These are phyloP conservation scores for Hygrophorus pudorinus DNA, from an alignment of 768 basidiomycete genomes.

Conservation along the genomic window DNA sequence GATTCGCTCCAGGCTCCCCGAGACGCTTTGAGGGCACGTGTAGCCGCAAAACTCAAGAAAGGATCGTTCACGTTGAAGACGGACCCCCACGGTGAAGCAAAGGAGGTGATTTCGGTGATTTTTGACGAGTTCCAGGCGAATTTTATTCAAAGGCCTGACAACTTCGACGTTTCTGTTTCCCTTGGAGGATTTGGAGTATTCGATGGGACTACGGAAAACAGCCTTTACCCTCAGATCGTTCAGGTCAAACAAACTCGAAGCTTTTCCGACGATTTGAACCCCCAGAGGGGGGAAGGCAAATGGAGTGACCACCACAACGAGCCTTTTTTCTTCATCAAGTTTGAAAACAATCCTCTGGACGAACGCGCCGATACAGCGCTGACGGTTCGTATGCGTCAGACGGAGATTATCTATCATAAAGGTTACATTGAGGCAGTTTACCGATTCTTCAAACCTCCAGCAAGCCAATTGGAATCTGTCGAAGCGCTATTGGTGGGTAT, in stretches of 20 bases:
- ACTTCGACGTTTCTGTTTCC: conserved; percentile 76
- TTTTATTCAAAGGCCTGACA: conserved; percentile 77
- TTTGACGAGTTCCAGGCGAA: conserved; percentile 84
- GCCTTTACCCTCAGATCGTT: conserved; percentile 85
- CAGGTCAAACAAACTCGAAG: conserved; percentile 37
- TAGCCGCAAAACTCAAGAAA: conserved; percentile 70
- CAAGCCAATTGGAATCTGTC: conserved; percentile 91
- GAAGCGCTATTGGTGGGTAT: conserved; percentile 74
- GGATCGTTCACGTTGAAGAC: conserved; percentile 80
- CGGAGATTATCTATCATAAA: conserved; percentile 94
- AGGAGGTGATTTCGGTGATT: conserved; percentile 76
- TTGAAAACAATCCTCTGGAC: conserved; percentile 88
- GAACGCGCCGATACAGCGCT: conserved; percentile 86
- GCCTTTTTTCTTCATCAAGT: conserved; percentile 83
- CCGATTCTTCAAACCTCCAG: conserved; percentile 87
- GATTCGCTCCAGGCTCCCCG: conserved; percentile 61
- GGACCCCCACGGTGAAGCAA: conserved; percentile 52
- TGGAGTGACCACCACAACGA: conserved; percentile 25
- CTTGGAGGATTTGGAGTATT: conserved; percentile 81
- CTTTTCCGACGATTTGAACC: background rate
- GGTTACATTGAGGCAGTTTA: conserved; percentile 91
- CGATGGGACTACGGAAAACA: conserved; percentile 79
- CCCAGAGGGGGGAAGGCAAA: conserved; percentile 12
- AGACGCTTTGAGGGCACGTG: conserved; percentile 71
- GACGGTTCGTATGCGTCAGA: conserved; percentile 82